Conservation (phyloP, 805 yeast genomes). For the Saccharomycopsis capsularis region DNA sequence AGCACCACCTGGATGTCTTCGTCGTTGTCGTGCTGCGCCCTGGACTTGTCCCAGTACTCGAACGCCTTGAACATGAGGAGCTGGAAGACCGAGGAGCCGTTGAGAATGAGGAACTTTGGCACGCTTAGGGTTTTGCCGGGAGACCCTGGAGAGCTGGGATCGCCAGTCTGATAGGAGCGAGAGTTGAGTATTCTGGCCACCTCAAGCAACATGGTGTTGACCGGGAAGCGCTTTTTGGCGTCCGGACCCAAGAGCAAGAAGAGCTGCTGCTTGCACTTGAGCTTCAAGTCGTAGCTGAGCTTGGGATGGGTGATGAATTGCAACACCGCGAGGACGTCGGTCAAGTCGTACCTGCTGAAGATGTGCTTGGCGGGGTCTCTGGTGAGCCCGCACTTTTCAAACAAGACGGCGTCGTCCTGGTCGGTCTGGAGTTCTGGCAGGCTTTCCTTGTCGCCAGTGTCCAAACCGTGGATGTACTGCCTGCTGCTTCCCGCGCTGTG, state of each 20-base stretch:
- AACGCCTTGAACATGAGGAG: slow-evolving; percentile 10
- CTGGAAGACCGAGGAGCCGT: slow-evolving; percentile 7
- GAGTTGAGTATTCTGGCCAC: not conserved
- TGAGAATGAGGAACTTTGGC: not conserved
- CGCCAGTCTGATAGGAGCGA: not conserved
- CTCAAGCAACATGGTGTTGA: slow-evolving; percentile 6
- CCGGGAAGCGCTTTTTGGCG: slow-evolving; percentile 6
- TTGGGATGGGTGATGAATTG: not conserved
- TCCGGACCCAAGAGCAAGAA: not conserved
- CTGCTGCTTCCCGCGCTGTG: not conserved
- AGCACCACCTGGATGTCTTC: slow-evolving; percentile 13
- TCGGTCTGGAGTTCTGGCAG: no score
- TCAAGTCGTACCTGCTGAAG: not conserved
- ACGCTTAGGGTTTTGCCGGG: not conserved
- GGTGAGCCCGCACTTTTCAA: slow-evolving; percentile 10
- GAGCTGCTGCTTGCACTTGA: slow-evolving; percentile 3
- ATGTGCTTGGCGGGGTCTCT: slow-evolving; percentile 4
- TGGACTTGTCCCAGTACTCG: slow-evolving; percentile 16
- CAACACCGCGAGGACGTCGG: not conserved
- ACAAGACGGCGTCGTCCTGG: not conserved
- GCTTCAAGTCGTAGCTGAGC: not conserved
- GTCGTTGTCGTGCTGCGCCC: slow-evolving; percentile 1
- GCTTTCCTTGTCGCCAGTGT: no score
- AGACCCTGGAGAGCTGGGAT: not conserved
- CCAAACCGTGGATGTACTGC: not conserved